Evolutionary conservation across 169 alveolate genomes (phyloP).

Genomic region (Babesia bovis): DNA sequence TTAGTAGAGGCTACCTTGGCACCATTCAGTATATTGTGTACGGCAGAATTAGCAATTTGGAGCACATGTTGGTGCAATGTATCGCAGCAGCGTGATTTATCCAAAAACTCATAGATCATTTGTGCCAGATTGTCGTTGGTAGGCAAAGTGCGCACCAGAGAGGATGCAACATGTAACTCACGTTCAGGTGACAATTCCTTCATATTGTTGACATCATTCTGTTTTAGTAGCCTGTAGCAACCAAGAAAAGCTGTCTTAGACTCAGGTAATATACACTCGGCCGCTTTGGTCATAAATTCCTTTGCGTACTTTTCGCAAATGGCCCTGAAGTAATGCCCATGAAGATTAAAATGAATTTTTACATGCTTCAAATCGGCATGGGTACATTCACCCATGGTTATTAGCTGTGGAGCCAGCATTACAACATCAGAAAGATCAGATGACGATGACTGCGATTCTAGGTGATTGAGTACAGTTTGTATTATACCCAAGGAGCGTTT

Average conservation of each 20-base stretch:
- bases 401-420: constrained; percentile 59
- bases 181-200: background rate
- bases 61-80: constrained; percentile 42
- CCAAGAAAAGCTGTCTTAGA: constrained; percentile 24
- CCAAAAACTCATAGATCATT: constrained; percentile 31
- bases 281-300: constrained; percentile 44
- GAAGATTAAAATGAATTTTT: constrained; percentile 55
- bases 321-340: constrained; percentile 43
- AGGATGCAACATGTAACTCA: constrained; percentile 23
- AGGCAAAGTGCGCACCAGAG: constrained; percentile 33
- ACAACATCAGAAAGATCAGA: constrained; percentile 30
- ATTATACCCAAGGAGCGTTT: constrained; percentile 50
- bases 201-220: constrained; percentile 2
- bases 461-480: constrained; percentile 7
- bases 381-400: constrained; percentile 48
- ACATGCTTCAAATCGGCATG: constrained; percentile 32
- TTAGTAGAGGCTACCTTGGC: constrained; percentile 13
- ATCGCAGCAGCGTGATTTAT: constrained; percentile 46
- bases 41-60: constrained; percentile 47
- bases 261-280: constrained; percentile 46
- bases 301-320: constrained; percentile 63
- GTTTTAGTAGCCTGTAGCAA: constrained; percentile 27
- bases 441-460: constrained; percentile 1
- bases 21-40: constrained; percentile 26
- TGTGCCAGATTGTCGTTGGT: constrained; percentile 25